A percentile compares a stretch with the other conserved stretches of the same genome.
These are phyloP conservation scores for Yarrowia alimentaria DNA, from an alignment of 805 yeast species.

Conservation along the genomic window DNA sequence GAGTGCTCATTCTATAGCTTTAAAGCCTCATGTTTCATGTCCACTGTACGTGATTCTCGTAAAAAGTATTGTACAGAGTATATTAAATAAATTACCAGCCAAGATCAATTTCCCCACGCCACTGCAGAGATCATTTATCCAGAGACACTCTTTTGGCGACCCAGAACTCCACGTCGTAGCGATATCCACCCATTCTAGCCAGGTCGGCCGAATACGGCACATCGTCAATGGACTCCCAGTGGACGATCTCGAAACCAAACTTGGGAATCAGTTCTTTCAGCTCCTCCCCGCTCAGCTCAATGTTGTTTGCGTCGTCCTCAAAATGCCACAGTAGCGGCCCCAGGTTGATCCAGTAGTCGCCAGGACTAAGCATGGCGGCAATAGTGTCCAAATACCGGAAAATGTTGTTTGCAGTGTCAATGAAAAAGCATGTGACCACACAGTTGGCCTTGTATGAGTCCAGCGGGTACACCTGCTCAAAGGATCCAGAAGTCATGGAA, in stretches of 20 bases:
- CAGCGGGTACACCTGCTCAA: slow-evolving; percentile 55
- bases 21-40: no score
- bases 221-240: slow-evolving; percentile 46
- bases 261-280: slow-evolving; percentile 50
- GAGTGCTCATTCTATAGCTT: no score
- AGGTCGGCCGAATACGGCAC: slow-evolving; percentile 55
- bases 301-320: slow-evolving; percentile 69
- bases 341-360: slow-evolving; percentile 77
- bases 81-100: no score
- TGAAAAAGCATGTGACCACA: slow-evolving; percentile 59
- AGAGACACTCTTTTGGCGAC: slow-evolving; percentile 52
- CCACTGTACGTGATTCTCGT: no score
- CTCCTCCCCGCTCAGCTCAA: slow-evolving; percentile 72
- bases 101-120: no score
- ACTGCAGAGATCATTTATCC: no score
- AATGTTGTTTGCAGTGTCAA: slow-evolving; percentile 89
- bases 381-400: slow-evolving; percentile 72
- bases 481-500: slow-evolving; percentile 74
- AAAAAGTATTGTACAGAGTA: no score
- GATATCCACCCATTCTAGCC: slow-evolving; percentile 52
- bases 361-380: slow-evolving; percentile 47
- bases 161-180: slow-evolving; percentile 68
- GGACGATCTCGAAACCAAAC: slow-evolving; percentile 52
- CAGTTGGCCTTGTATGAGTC: slow-evolving; percentile 43
- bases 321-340: slow-evolving; percentile 80